phyloP scores from a whole-genome alignment of 345 rosid genomes.

The Murraya koenigii region DNA sequence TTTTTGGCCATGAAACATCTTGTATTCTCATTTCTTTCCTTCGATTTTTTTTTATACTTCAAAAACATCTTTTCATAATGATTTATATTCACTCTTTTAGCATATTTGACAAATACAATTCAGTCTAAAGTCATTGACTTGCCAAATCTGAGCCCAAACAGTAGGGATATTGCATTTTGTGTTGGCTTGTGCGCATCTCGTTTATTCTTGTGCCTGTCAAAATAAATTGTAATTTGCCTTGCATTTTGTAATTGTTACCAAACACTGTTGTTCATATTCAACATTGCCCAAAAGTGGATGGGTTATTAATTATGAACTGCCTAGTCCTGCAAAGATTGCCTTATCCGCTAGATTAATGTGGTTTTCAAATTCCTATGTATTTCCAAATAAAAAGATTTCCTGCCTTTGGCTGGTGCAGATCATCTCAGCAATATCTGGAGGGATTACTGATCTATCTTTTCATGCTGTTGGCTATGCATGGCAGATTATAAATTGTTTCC shows the following conservation, averaged over 20 bases:
- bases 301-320: neutral
- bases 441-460: constrained; percentile 90
- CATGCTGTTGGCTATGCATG: constrained; percentile 89
- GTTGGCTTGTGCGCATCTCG: neutral
- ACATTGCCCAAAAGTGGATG: neutral
- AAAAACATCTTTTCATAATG: neutral
- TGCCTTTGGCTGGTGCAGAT: constrained; percentile 46
- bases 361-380: neutral
- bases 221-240: neutral
- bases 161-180: neutral
- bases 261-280: neutral
- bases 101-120: neutral
- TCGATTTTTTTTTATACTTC: neutral
- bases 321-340: neutral
- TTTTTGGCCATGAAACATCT: neutral
- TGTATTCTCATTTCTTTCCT: neutral
- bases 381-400: constrained; percentile 2
- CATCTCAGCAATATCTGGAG: constrained; percentile 93
- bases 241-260: neutral
- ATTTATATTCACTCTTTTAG: neutral
- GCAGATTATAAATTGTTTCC: constrained; percentile 88
- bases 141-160: neutral
- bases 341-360: neutral
- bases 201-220: neutral
- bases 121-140: neutral